A percentile compares a stretch with the other conserved stretches of the same genome.
Evolutionary conservation across 2,329 filamentous ascomycete genomes (phyloP).

Genomic region (Ophiostoma quercus): DNA sequence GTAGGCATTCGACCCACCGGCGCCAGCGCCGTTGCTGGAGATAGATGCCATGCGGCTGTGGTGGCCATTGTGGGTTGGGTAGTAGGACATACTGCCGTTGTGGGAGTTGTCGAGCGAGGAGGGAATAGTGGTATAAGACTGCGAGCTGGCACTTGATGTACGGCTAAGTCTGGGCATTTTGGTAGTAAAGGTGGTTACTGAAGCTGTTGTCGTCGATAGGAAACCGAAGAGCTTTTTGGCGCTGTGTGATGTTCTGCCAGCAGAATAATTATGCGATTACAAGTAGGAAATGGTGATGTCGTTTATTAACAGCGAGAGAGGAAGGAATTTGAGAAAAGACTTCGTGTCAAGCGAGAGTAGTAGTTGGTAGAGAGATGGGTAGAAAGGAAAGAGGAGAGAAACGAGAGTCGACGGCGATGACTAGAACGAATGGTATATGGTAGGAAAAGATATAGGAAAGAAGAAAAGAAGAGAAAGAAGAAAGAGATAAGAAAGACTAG

Average conservation of each 20-base stretch:
- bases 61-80: slow-evolving; percentile 24
- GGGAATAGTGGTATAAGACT: slow-evolving; percentile 28
- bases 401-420: not conserved
- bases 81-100: slow-evolving; percentile 34
- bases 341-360: slow-evolving; percentile 11
- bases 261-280: slow-evolving; percentile 5
- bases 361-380: not conserved
- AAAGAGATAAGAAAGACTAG: not conserved
- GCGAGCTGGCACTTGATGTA: slow-evolving; percentile 31
- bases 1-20: slow-evolving; percentile 27
- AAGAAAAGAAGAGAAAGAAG: not conserved
- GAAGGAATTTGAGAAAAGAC: not conserved
- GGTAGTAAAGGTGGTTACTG: slow-evolving; percentile 26
- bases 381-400: not conserved
- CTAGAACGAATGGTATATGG: slow-evolving; percentile 22
- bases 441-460: slow-evolving; percentile 28
- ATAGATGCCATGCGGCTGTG: slow-evolving; percentile 3
- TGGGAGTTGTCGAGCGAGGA: slow-evolving; percentile 27
- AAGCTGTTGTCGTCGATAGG: slow-evolving; percentile 21
- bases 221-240: slow-evolving; percentile 17
- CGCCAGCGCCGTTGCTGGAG: not conserved
- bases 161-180: slow-evolving; percentile 33
- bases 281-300: not conserved
- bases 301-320: not conserved
- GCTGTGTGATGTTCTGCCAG: not conserved